Base-by-base conservation (phyloP, 345 rosid species). In the Viola odorata region DNA sequence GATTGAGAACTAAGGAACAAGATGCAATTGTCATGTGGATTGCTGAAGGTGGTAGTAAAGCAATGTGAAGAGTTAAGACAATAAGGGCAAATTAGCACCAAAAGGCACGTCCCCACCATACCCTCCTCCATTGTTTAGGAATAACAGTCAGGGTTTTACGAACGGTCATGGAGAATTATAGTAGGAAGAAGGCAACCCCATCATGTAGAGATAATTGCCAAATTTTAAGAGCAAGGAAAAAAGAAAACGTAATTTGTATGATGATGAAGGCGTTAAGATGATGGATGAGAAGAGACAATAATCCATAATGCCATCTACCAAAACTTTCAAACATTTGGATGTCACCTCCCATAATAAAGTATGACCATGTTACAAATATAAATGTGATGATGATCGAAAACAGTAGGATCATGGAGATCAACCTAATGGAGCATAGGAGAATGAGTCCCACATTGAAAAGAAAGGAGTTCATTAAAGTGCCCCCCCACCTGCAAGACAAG, bases 371-470 rank as follows among this genome's bases (percentile, higher is more conserved):
- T 48, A 36, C 42, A 36, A 61, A 7, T 14, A 50, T 41, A 41
- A 13, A 8, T 23, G 12, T 14, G 12, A n/a, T 36, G 40, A 37
- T 44, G 5, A 45, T 3, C 3, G 40, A 58, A 32, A 16, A 12
- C 6, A 16, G 69, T 38, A 58, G 51, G 51, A 60, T 58, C 16
- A 36, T 50, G 53, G 61, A 39, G 15, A 47, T 74, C 61, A 52
- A 94, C 98, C 99, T 95, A 74, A 95, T 85, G 17, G 98, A 91
- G 72, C 90, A 91, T 17, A 88, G 84, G 55, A 95, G 96, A 79
- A 95, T 88, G 55, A 91, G 96, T 47, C 83, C 98, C 10, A 95
- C 99, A 50, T 95, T 95, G 85, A 95, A 95, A 78, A 95, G 99
- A 71, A 95, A 95, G 8, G 96, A 95, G 79, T 88, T 95, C 99